These are phyloP conservation scores for Cystofilobasidium bisporidii DNA, from an alignment of 768 basidiomycete genomes.

Conservation along the genomic window DNA sequence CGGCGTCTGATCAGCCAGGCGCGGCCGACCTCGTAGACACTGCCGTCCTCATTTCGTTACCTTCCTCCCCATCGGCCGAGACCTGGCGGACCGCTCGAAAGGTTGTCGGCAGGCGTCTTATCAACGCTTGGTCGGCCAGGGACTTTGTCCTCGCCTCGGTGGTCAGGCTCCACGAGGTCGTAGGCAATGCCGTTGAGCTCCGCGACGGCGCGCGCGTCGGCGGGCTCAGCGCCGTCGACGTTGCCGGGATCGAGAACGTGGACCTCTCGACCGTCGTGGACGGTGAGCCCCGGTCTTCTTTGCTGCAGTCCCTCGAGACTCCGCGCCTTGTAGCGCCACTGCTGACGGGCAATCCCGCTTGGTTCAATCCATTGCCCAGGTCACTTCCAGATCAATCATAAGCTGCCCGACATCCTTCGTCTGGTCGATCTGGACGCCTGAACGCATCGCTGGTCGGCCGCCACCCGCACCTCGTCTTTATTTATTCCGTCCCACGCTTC, in stretches of 20 bases:
- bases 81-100: slow-evolving; percentile 41
- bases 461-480: too few relatives aligned
- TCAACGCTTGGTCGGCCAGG: slow-evolving; percentile 41
- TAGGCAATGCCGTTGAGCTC: slow-evolving; percentile 37
- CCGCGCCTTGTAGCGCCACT: too few relatives aligned
- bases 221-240: slow-evolving; percentile 38
- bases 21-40: slow-evolving; percentile 41
- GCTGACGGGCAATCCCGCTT: neutral
- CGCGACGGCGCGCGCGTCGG: slow-evolving; percentile 38
- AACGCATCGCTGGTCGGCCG: too few relatives aligned
- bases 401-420: slow-evolving; percentile 17
- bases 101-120: slow-evolving; percentile 40
- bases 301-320: too few relatives aligned
- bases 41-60: slow-evolving; percentile 44
- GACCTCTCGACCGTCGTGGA: slow-evolving; percentile 38
- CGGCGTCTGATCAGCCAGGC: slow-evolving; percentile 30
- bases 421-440: slow-evolving; percentile 19
- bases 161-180: slow-evolving; percentile 42
- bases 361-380: neutral
- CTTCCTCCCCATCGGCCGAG: slow-evolving; percentile 38
- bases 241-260: slow-evolving; percentile 40
- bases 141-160: slow-evolving; percentile 42
- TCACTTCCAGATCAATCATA: slow-evolving; percentile 15
- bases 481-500: too few relatives aligned
- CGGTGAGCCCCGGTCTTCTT: slow-evolving; percentile 28